phyloP scores from a whole-genome alignment of 768 basidiomycete species.

The Pleurotus pulmonarius region DNA sequence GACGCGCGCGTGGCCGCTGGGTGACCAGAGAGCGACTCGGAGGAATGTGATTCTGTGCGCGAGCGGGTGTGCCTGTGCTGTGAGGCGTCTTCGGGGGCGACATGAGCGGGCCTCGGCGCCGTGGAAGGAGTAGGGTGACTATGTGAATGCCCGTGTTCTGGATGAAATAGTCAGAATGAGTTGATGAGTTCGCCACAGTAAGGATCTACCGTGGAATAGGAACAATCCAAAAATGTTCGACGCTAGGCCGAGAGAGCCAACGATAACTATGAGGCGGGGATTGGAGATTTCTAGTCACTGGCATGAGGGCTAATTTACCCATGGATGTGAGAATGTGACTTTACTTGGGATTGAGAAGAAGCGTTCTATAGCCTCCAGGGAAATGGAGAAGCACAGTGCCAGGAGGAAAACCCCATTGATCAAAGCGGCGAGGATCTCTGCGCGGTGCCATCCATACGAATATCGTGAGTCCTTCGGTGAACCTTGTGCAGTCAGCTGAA shows the following conservation, averaged over 20 bases:
- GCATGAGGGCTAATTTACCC: conserved; percentile 7
- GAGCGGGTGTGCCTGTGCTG: conserved; percentile 26
- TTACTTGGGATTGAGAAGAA: conserved; percentile 83
- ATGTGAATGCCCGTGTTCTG: conserved; percentile 71
- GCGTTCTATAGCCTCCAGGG: conserved; percentile 84
- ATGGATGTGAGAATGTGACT: conserved; percentile 12
- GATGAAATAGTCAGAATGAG: conserved; percentile 4
- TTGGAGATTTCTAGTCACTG: conserved; percentile 75
- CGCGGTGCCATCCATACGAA: conserved; percentile 98
- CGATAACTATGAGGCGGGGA: conserved; percentile 83
- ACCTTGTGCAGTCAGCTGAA: conserved; percentile 62
- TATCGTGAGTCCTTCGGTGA: conserved; percentile 63
- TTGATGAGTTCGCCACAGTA: not conserved
- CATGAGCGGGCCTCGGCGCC: conserved; percentile 30
- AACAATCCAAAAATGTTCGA: conserved; percentile 93
- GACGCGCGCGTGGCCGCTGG: conserved; percentile 74
- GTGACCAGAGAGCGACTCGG: conserved; percentile 58
- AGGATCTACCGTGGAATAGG: conserved; percentile 84
- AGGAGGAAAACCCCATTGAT: conserved; percentile 96
- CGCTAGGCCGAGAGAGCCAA: conserved; percentile 83
- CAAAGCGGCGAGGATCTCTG: conserved; percentile 92
- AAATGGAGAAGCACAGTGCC: conserved; percentile 95
- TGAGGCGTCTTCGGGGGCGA: conserved; percentile 27
- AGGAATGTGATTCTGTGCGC: conserved; percentile 44
- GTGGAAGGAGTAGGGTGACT: conserved; percentile 39